These are phyloP conservation scores for Sutorius eximius DNA, from an alignment of 1,284 basidiomycete genomes.

Conservation along the genomic window DNA sequence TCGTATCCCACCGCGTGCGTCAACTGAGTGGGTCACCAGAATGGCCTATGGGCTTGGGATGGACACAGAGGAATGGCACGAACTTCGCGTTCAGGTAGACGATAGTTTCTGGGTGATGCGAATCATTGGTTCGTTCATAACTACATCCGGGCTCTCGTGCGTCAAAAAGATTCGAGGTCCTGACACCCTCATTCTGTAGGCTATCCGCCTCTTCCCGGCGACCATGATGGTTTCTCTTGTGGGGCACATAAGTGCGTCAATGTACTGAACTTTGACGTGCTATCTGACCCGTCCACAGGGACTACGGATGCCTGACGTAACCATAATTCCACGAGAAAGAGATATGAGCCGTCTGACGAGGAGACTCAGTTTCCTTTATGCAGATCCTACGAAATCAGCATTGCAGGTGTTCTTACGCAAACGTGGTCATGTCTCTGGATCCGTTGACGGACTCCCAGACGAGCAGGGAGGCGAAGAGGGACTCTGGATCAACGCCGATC, in stretches of 20 bases:
- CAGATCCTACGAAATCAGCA: constrained; percentile 75
- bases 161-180: neutral
- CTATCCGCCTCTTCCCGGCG: constrained; percentile 79
- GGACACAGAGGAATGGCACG: constrained; percentile 66
- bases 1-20: neutral
- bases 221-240: constrained; percentile 78
- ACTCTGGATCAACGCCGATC: constrained; percentile 77
- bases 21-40: constrained; percentile 37
- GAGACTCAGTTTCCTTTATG: constrained; percentile 64
- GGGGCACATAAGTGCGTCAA: constrained; percentile 73
- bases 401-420: constrained; percentile 74
- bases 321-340: constrained; percentile 18
- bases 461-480: constrained; percentile 60
- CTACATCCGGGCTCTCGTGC: neutral
- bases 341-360: constrained; percentile 5
- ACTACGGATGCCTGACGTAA: constrained; percentile 86
- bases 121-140: constrained; percentile 57
- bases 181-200: constrained; percentile 41
- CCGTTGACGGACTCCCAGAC: constrained; percentile 41
- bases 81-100: constrained; percentile 64
- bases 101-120: constrained; percentile 89
- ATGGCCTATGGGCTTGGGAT: constrained; percentile 81
- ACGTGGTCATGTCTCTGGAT: constrained; percentile 38
- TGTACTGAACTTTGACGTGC: neutral
- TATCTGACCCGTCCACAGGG: constrained; percentile 43